phyloP scores from a whole-genome alignment of 371 early-diverging fungal genomes.

The Amoeboaphelidium protococcarum region DNA sequence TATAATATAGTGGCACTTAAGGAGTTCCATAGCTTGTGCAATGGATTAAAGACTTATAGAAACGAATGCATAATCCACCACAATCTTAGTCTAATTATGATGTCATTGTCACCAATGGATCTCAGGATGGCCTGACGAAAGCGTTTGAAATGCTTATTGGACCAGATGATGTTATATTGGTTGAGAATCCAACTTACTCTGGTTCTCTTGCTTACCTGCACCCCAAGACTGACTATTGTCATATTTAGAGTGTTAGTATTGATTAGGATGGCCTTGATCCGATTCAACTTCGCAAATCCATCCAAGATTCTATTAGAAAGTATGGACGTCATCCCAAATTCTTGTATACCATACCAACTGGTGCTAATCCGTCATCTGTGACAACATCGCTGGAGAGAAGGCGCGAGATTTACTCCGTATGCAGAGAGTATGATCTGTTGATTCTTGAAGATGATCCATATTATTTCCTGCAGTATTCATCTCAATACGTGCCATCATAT shows the following conservation, averaged over 20 bases:
- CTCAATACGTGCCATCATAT: conserved; percentile 24
- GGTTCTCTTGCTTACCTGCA: conserved; percentile 10
- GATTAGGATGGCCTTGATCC: conserved; percentile 25
- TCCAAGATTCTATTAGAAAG: conserved; percentile 27
- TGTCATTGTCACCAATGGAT: conserved; percentile 21
- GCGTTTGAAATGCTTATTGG: conserved; percentile 27
- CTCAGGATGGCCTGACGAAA: conserved; percentile 27
- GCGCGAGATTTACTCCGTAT: conserved; percentile 26
- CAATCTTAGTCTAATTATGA: conserved; percentile 9
- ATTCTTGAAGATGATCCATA: conserved; percentile 58
- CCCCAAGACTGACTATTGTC: conserved; percentile 5
- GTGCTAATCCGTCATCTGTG: conserved; percentile 41
- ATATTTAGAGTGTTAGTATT: conserved; percentile 13
- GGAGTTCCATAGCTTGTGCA: too few relatives aligned
- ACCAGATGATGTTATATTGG: conserved; percentile 17
- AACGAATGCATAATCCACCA: conserved; percentile 14
- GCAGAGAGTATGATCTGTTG: conserved; percentile 24
- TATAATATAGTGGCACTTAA: conserved; percentile 30
- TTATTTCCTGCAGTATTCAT: conserved; percentile 29
- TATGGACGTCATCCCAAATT: conserved; percentile 12
- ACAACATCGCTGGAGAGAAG: conserved; percentile 30
- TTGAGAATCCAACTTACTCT: conserved; percentile 21
- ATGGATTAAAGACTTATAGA: too few relatives aligned
- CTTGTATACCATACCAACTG: conserved; percentile 35
- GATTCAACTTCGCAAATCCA: conserved; percentile 26